phyloP scores from a whole-genome alignment of 2,329 filamentous ascomycete species.

The Colletotrichum liaoningense region DNA sequence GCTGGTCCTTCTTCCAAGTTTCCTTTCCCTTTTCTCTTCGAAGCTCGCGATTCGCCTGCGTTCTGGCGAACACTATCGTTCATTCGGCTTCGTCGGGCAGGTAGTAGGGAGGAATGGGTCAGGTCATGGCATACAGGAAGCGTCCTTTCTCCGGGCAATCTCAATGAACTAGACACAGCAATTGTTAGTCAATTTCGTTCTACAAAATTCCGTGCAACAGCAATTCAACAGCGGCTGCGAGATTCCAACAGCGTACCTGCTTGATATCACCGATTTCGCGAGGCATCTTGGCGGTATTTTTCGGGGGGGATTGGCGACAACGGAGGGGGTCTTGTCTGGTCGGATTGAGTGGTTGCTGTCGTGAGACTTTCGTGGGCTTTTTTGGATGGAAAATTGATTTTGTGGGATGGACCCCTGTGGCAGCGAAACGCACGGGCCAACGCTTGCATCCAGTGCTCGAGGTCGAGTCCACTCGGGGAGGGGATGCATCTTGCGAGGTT shows the following conservation, averaged over 20 bases:
- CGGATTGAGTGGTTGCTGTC: conserved; percentile 21
- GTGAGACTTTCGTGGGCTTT: conserved; percentile 32
- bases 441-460: too few relatives aligned
- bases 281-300: conserved; percentile 85
- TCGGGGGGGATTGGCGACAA: conserved; percentile 33
- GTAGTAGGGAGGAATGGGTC: background rate
- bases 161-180: conserved; percentile 84
- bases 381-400: conserved; percentile 38
- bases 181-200: conserved; percentile 41
- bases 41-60: too few relatives aligned
- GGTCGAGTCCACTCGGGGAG: too few relatives aligned
- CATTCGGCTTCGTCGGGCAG: too few relatives aligned
- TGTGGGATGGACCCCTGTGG: conserved; percentile 37
- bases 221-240: conserved; percentile 1
- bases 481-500: background rate
- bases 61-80: too few relatives aligned
- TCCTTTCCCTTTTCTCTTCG: too few relatives aligned
- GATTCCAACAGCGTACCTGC: conserved; percentile 62
- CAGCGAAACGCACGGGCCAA: conserved; percentile 23
- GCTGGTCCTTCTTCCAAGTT: background rate
- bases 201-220: background rate
- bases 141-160: conserved; percentile 99
- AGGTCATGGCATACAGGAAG: conserved; percentile 83
- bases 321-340: conserved; percentile 29
- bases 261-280: conserved; percentile 99